Evolutionary conservation across 345 rosid genomes (phyloP).

Genomic region (Arabidopsis thaliana): DNA sequence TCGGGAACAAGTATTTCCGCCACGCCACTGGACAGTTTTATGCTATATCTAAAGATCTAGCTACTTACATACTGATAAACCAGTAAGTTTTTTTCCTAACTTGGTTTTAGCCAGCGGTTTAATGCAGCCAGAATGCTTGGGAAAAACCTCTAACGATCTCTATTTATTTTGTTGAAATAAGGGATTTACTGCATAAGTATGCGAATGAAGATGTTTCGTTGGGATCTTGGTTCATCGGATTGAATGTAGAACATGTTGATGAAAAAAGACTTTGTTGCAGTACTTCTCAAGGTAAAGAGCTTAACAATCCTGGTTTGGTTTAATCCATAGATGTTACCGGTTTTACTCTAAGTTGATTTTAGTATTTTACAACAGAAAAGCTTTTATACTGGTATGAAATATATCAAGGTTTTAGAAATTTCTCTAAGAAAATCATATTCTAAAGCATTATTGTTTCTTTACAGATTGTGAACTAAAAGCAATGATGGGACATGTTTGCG

Average conservation of each 20-base stretch:
- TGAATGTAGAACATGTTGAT: constrained; percentile 62
- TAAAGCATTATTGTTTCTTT: neutral
- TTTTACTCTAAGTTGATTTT: neutral
- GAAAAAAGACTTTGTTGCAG: constrained; percentile 73
- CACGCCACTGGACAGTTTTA: constrained; percentile 93
- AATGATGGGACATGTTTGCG: constrained; percentile 61
- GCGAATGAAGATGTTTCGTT: constrained; percentile 70
- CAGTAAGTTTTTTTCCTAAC: constrained; percentile 53
- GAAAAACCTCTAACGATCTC: neutral
- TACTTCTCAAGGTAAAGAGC: constrained; percentile 69
- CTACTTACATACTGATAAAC: constrained; percentile 70
- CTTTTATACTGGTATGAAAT: no score
- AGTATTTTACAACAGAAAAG: neutral
- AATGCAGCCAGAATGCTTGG: neutral
- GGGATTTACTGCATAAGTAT: constrained; percentile 66
- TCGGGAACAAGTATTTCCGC: constrained; percentile 81
- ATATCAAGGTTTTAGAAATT: neutral
- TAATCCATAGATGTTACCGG: neutral
- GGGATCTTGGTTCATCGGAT: constrained; percentile 72
- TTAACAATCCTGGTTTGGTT: constrained; percentile 9
- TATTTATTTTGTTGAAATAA: constrained; percentile 16
- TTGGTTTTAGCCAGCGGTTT: neutral
- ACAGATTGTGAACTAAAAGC: constrained; percentile 77
- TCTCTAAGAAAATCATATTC: neutral
- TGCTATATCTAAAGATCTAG: constrained; percentile 86